These are phyloP conservation scores for Sindora glabra DNA, from an alignment of 306 rosid genomes.

Conservation along the genomic window DNA sequence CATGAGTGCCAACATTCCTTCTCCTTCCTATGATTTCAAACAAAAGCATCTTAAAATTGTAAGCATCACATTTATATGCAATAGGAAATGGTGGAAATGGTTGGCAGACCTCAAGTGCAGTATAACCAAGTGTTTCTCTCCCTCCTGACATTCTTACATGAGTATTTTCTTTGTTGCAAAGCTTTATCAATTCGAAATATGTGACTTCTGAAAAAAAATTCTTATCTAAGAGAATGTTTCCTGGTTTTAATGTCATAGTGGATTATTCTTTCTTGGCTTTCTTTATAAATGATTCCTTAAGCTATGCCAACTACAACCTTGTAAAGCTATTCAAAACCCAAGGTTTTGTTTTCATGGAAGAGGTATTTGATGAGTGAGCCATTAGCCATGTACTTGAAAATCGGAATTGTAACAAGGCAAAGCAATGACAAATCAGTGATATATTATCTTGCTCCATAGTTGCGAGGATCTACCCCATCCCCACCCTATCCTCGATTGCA, in stretches of 20 bases:
- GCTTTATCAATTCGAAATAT: too few relatives aligned
- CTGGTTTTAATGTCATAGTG: conserved; percentile 5
- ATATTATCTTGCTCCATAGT: too few relatives aligned
- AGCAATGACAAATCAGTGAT: too few relatives aligned
- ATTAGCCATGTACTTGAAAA: too few relatives aligned
- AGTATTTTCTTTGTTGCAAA: too few relatives aligned
- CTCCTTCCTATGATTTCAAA: too few relatives aligned
- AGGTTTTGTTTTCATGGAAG: background rate
- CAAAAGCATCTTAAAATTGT: background rate
- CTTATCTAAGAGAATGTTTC: background rate
- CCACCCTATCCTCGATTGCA: too few relatives aligned
- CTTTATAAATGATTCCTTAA: conserved; percentile 5
- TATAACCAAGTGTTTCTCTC: conserved; percentile 2
- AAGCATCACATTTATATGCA: background rate
- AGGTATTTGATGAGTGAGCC: too few relatives aligned
- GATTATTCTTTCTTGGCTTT: background rate
- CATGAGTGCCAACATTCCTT: too few relatives aligned
- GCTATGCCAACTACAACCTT: background rate
- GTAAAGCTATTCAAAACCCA: background rate
- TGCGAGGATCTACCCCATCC: too few relatives aligned
- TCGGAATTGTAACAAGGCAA: too few relatives aligned
- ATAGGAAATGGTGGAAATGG: too few relatives aligned
- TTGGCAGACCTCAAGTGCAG: background rate
- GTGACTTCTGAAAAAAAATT: background rate
- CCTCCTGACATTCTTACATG: background rate